phyloP scores from a whole-genome alignment of 2,329 filamentous ascomycete genomes.

The Pseudocercospora fuligena region DNA sequence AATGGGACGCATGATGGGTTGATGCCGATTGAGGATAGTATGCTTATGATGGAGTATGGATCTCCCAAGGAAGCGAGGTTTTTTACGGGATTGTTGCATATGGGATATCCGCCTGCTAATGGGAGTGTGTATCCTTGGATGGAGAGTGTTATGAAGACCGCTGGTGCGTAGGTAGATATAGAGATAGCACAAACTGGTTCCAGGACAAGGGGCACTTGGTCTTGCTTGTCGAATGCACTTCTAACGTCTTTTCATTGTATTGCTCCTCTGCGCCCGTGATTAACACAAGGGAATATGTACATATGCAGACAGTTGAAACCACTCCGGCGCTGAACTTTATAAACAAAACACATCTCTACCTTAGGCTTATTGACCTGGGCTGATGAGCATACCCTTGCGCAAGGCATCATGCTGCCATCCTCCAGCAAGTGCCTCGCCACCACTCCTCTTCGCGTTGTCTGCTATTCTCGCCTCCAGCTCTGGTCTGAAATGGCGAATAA shows the following conservation, averaged over 20 bases:
- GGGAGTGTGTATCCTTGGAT: constrained; percentile 65
- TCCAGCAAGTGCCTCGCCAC: constrained; percentile 78
- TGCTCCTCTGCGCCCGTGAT: constrained; percentile 6
- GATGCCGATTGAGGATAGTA: constrained; percentile 71
- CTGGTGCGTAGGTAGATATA: constrained; percentile 31
- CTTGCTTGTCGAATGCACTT: no score
- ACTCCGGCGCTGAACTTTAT: constrained; percentile 4
- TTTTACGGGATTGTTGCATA: constrained; percentile 65
- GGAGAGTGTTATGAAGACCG: constrained; percentile 56
- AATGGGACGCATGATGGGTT: constrained; percentile 67
- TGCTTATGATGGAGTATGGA: constrained; percentile 68
- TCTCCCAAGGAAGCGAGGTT: constrained; percentile 69
- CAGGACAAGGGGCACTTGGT: no score
- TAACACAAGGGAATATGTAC: constrained; percentile 14
- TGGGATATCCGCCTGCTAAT: constrained; percentile 70
- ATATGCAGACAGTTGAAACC: constrained; percentile 9
- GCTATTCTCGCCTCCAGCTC: constrained; percentile 92
- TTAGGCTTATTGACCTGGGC: constrained; percentile 79
- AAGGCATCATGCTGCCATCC: constrained; percentile 80
- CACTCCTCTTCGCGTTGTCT: constrained; percentile 73
- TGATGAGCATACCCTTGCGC: constrained; percentile 80
- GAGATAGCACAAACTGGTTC: constrained; percentile 18
- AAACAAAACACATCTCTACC: neutral
- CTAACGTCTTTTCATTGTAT: constrained; percentile 3
- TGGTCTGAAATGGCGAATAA: constrained; percentile 97